phyloP scores from a whole-genome alignment of 495 filamentous ascomycete species.

The Coniosporium apollinis region DNA sequence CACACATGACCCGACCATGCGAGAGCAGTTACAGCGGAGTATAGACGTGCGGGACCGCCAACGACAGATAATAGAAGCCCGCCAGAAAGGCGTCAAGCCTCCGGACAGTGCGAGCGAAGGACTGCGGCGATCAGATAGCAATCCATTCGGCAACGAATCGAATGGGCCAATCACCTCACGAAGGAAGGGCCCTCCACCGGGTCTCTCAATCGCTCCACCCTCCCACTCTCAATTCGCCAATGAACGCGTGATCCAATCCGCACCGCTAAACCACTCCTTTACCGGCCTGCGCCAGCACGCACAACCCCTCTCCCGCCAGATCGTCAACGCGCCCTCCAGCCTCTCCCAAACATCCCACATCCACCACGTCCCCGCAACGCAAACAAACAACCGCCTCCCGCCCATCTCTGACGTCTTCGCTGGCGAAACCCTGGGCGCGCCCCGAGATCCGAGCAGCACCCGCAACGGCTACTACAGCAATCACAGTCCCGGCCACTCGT shows the following conservation, averaged over 20 bases:
- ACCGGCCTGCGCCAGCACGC: slow-evolving; percentile 68
- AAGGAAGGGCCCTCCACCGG: slow-evolving; percentile 69
- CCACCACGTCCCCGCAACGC: slow-evolving; percentile 73
- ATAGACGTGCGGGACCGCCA: slow-evolving; percentile 89
- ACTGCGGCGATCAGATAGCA: slow-evolving; percentile 32
- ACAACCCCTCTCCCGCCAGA: slow-evolving; percentile 64
- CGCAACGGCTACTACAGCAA: slow-evolving; percentile 20
- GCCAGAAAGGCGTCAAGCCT: slow-evolving; percentile 73
- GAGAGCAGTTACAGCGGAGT: slow-evolving; percentile 86
- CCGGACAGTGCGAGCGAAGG: slow-evolving; percentile 36
- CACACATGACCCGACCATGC: slow-evolving; percentile 90
- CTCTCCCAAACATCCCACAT: slow-evolving; percentile 79
- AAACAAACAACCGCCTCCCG: slow-evolving; percentile 83
- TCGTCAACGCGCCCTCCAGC: slow-evolving; percentile 71
- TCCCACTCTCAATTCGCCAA: slow-evolving; percentile 91
- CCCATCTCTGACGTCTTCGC: slow-evolving; percentile 92
- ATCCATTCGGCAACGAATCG: slow-evolving; percentile 29
- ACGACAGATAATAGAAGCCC: slow-evolving; percentile 81
- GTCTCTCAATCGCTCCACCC: slow-evolving; percentile 72
- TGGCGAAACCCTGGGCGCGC: slow-evolving; percentile 55
- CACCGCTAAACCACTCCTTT: slow-evolving; percentile 88
- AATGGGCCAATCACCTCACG: slow-evolving; percentile 48
- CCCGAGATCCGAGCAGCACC: slow-evolving; percentile 20
- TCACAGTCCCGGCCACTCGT: slow-evolving; percentile 38
- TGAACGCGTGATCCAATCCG: slow-evolving; percentile 92